Conservation (phyloP, 352 stramenopile genomes). For the Blastocystis sp. region DNA sequence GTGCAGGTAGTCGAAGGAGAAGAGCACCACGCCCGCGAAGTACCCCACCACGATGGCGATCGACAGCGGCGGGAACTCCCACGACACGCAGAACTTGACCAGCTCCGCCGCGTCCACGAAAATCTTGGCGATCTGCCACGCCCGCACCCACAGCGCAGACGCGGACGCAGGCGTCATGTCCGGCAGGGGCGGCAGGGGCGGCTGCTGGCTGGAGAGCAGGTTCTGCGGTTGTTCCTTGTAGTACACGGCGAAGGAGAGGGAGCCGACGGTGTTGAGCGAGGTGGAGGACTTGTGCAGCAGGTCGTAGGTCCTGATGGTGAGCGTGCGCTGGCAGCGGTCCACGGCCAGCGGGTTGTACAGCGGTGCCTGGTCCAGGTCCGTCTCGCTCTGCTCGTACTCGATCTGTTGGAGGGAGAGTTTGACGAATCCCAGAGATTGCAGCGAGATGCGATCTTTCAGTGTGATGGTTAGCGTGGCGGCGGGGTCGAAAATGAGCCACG, state of each 20-base stretch:
- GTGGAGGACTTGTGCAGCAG: not conserved
- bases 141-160: constrained; percentile 9
- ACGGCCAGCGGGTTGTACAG: not conserved
- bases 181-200: constrained; percentile 2
- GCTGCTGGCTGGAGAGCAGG: not conserved
- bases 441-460: constrained; percentile 14
- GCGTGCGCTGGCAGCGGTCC: not conserved
- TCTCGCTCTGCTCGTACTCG: constrained; percentile 32
- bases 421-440: constrained; percentile 1
- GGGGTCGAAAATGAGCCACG: constrained; percentile 36
- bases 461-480: not conserved
- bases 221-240: constrained; percentile 9
- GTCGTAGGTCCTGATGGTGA: not conserved
- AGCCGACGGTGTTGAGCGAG: constrained; percentile 5
- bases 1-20: constrained; percentile 20
- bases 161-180: constrained; percentile 9
- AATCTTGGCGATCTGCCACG: constrained; percentile 40
- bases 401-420: constrained; percentile 12
- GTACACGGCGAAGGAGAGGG: constrained; percentile 6
- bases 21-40: not conserved
- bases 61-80: constrained; percentile 50
- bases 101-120: not conserved
- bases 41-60: constrained; percentile 3
- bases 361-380: not conserved
- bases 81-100: constrained; percentile 7